Conservation (phyloP, 75 land plant species). For the Picea sitchensis region DNA sequence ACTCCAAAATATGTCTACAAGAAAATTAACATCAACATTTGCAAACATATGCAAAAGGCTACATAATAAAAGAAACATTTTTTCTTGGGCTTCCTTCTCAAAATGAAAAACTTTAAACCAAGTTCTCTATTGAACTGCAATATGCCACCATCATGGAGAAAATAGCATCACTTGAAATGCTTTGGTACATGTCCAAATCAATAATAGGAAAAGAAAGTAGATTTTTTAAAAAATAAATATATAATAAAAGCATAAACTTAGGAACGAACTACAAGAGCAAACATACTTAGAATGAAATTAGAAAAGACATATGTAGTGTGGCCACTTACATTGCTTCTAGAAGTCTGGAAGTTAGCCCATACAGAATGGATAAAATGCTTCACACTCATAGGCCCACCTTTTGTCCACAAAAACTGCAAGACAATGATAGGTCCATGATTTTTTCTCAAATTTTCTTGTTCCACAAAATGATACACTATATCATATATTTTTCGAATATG, state of each 20-base stretch:
- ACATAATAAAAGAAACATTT: neutral
- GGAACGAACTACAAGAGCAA: neutral
- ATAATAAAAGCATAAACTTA: neutral
- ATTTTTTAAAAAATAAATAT: neutral
- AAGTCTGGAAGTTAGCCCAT: constrained; percentile 98
- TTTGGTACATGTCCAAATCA: neutral
- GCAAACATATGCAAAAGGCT: neutral
- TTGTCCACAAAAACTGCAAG: constrained; percentile 75
- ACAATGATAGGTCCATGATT: neutral
- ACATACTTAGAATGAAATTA: neutral
- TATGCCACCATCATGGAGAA: too few species aligned
- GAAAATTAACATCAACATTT: too few species aligned
- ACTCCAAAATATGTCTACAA: too few species aligned
- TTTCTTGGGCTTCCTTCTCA: neutral
- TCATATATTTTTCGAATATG: neutral
- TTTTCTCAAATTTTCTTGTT: neutral
- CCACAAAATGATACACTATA: neutral
- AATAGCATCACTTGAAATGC: neutral
- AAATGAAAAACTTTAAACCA: too few species aligned
- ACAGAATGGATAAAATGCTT: constrained; percentile 78
- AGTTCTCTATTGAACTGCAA: too few species aligned
- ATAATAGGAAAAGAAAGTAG: neutral
- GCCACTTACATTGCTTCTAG: constrained; percentile 70
- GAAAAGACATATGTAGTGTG: neutral
- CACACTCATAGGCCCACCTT: constrained; percentile 61